Conservation (phyloP, 2,329 filamentous ascomycete species). For the Penicillium paneum region DNA sequence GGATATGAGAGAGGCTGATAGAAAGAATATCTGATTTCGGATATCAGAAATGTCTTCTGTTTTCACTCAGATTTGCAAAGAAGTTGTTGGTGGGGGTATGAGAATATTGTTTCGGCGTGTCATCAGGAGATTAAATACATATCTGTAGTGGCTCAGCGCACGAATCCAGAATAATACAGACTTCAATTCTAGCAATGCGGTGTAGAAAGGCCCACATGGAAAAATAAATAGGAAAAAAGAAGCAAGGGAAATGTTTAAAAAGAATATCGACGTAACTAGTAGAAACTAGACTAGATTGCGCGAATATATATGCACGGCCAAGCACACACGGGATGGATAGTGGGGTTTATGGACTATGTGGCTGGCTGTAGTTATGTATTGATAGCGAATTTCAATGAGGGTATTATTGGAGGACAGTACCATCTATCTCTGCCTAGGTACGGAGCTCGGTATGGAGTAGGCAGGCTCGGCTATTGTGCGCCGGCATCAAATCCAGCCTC, state of each 20-base stretch:
- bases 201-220: neutral
- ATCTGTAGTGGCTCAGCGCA: neutral
- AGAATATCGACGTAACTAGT: neutral
- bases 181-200: neutral
- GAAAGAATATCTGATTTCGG: neutral
- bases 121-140: neutral
- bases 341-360: neutral
- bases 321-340: neutral
- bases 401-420: neutral
- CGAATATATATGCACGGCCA: neutral
- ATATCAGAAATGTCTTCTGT: neutral
- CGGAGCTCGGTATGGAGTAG: neutral
- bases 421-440: neutral
- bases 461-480: neutral
- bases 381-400: neutral
- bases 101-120: too few relatives aligned
- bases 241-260: neutral
- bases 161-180: neutral
- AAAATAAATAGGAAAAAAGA: neutral
- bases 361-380: neutral
- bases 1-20: neutral
- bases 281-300: neutral
- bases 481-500: neutral
- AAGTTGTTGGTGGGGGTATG: too few relatives aligned
- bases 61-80: neutral